These are phyloP conservation scores for Mucor plumbeus DNA, from an alignment of 371 early-diverging fungal genomes.

Conservation along the genomic window DNA sequence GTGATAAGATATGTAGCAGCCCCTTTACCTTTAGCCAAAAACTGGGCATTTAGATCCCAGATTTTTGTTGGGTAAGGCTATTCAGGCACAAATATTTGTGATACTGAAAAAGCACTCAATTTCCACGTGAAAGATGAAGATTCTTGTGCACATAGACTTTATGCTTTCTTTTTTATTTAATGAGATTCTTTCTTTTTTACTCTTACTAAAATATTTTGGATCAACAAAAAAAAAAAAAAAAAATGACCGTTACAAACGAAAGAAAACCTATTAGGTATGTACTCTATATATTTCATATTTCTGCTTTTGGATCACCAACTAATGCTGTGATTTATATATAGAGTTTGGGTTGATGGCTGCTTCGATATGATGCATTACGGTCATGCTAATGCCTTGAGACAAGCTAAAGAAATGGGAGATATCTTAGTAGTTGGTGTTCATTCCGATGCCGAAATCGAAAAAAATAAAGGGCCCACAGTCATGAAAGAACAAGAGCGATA, in stretches of 20 bases:
- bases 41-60: background rate
- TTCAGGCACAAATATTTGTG: slow-evolving; percentile 1
- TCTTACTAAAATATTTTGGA: background rate
- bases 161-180: background rate
- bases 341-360: slow-evolving; percentile 93
- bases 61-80: slow-evolving; percentile 1
- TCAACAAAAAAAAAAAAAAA: background rate
- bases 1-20: background rate
- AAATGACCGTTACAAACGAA: slow-evolving; percentile 17
- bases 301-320: background rate
- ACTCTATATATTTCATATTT: background rate
- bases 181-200: background rate
- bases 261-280: slow-evolving; percentile 33
- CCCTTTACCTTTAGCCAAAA: background rate
- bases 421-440: slow-evolving; percentile 96
- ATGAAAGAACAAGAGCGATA: slow-evolving; percentile 95
- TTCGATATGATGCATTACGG: slow-evolving; percentile 97
- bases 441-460: slow-evolving; percentile 88
- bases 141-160: background rate
- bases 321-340: slow-evolving; percentile 19
- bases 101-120: background rate
- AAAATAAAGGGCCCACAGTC: slow-evolving; percentile 96
- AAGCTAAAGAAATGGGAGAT: slow-evolving; percentile 94
- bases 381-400: slow-evolving; percentile 95
- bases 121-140: slow-evolving; percentile 3